phyloP scores from a whole-genome alignment of 768 basidiomycete genomes.

The Suillus placidus region DNA sequence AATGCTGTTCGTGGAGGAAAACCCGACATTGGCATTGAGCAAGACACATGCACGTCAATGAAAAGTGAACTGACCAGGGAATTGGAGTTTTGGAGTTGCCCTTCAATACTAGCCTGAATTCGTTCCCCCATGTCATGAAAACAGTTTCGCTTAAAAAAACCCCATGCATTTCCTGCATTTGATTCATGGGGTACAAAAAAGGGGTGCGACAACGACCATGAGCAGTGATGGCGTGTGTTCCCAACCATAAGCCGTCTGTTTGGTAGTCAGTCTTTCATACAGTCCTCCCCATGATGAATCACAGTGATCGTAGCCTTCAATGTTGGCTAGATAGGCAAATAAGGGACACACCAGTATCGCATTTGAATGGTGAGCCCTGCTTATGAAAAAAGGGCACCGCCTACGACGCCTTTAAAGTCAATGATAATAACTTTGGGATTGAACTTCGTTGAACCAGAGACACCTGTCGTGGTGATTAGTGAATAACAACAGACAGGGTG shows the following conservation, averaged over 20 bases:
- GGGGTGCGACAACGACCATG: not conserved
- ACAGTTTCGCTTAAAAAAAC: not conserved
- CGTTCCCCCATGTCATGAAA: too few relatives aligned
- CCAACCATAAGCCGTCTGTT: not conserved
- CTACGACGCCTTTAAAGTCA: not conserved
- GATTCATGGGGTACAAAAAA: not conserved
- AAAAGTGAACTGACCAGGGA: too few relatives aligned
- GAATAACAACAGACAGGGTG: not conserved
- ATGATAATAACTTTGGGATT: not conserved
- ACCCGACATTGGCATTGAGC: too few relatives aligned
- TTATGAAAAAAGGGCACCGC: not conserved
- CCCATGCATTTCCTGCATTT: not conserved
- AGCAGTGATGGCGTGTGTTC: not conserved
- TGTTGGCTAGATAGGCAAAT: not conserved
- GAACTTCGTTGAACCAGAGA: not conserved
- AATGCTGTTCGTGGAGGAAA: too few relatives aligned
- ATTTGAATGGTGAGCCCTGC: not conserved
- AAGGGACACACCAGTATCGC: not conserved
- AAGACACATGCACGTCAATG: too few relatives aligned
- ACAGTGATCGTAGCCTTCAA: too few relatives aligned
- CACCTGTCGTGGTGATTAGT: not conserved
- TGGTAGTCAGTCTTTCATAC: not conserved
- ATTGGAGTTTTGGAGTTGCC: too few relatives aligned
- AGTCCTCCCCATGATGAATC: not conserved
- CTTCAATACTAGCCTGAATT: too few relatives aligned